Percentiles rank a stretch among this genome's conserved stretches.
Conservation (phyloP, 2,329 filamentous ascomycete genomes). For the Aschersonia sp. region DNA sequence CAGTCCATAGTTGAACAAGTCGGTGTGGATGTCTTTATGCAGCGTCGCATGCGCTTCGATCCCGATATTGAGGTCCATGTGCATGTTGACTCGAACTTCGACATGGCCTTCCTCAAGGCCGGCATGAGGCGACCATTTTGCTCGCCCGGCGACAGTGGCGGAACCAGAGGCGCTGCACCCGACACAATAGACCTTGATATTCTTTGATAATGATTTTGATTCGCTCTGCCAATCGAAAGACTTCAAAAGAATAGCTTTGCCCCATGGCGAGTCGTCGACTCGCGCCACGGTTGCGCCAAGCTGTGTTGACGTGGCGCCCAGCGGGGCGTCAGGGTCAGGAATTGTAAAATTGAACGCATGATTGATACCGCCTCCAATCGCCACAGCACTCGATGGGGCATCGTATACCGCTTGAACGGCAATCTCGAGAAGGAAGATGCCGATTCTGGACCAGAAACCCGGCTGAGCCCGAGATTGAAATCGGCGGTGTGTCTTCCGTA, state of each 20-base stretch:
- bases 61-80: conserved; percentile 14
- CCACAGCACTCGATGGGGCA: not conserved
- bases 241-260: conserved; percentile 1
- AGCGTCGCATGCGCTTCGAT: conserved; percentile 13
- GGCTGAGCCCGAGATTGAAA: conserved; percentile 2
- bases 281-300: not conserved
- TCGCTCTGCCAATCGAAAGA: not conserved
- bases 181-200: conserved; percentile 3
- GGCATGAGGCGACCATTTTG: conserved; percentile 1
- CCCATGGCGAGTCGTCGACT: not conserved
- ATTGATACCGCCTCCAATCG: conserved; percentile 5
- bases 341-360: not conserved
- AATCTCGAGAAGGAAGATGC: not conserved
- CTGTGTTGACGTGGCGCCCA: too few relatives aligned
- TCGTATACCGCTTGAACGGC: not conserved
- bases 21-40: conserved; percentile 7
- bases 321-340: not conserved
- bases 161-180: conserved; percentile 2
- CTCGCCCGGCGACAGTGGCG: conserved; percentile 1
- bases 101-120: conserved; percentile 11
- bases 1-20: conserved; percentile 11
- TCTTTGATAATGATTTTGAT: too few relatives aligned
- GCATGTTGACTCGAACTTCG: conserved; percentile 4
- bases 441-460: conserved; percentile 1
- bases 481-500: not conserved